Evolutionary conservation across 2,329 filamentous ascomycete genomes (phyloP), one percentile per base, ranked within the genome.

Genomic region (Pseudocercospora fijiensis): DNA sequence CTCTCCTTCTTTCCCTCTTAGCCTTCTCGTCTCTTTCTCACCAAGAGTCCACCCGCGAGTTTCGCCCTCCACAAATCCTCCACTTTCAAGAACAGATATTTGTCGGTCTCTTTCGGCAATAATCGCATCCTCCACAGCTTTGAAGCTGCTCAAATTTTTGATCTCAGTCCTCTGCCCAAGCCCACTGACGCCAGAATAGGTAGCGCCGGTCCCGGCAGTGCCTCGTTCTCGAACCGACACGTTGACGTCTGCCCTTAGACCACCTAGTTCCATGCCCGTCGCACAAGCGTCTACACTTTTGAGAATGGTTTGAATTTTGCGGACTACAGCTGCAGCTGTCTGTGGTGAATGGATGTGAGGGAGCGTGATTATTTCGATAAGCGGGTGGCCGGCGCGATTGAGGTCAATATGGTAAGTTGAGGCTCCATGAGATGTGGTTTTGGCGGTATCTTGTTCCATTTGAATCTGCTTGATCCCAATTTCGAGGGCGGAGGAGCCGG

Each of bases 361-460:
- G 53, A 90, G 83, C 0, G 94, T 96, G 70, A 99, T 98, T 70
- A 99, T 95, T 77, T 99, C 95, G 67, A 99, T 90, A 53, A 99
- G 83, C 4, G 95, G 93, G 58, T 93, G 85, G 2, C 93, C 95
- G 3, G 95, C 92, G 27, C 95, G 89, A 75, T 98, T 98, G 78
- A 97, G 93, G 76, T 99, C 95, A 26, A 99, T 84, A 75, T 96
- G 88, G 68, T 93, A 88, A 4, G 85, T 85, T 11, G 85, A 87
- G 11, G 86, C 87, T 1, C 90, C 86, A 70, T 94, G 88, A 27
- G 91, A 88, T 43, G 93, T 84, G 0, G 94, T 97, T 78, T 98
- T 98, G 69, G 93, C 95, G 0, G 95, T 98, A 76, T 99, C 95
- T 78, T 99, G 95, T 79, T 99, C 95, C 81, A 99, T 88, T 78